Base-by-base conservation (phyloP, 2,329 filamentous ascomycete species). In the Tolypocladium cylindrosporum region DNA sequence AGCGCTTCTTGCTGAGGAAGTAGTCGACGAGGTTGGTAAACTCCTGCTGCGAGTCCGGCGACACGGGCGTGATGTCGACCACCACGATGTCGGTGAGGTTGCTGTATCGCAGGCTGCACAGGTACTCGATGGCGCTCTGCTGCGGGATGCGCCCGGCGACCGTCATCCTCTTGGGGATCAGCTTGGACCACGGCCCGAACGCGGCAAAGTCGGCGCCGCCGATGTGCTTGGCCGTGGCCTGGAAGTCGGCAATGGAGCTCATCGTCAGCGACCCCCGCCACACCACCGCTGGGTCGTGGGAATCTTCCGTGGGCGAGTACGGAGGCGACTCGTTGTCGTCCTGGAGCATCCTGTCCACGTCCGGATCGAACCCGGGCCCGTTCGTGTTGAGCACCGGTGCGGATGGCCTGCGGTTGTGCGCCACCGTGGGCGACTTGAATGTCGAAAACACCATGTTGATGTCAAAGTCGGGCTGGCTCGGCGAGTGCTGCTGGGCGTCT, bases 301-400 rank as follows among this genome's bases (percentile, higher is more conserved):
- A 77, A 61, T 87, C 84, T 61, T 94, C 90, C 2, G 86, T 86
- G 0, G 91, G 90, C 0, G 90, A 92, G 69, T 96, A 96, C 0
- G 89, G 88, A 1, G 89, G 89, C 1, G 89, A 92, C 16, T 88
- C 83, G 53, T 89, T 89, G 36, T 87, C 86, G 60, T 96, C 91
- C 66, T 92, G 84, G 9, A 97, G 82, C 64, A 99, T 78, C 45
- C 91, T 85, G 70, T 99, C 94, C 24, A 99, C 90, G 60, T 97
- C 94, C 3, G 89, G 83, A 70, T 99, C 93, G 16, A 89, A 84
- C 19, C 84, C 88, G 1, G 87, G 81, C 1, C 85, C 83, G 58
- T 77, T 74, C 7, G 76, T 72, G 16, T 75, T 69, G 64, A 71
- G 63, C 48, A 74, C 71, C 41, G 77, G 73, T 57, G 81, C 74